Conservation (phyloP, 768 basidiomycete species). For the Ephemerocybe angulata region DNA sequence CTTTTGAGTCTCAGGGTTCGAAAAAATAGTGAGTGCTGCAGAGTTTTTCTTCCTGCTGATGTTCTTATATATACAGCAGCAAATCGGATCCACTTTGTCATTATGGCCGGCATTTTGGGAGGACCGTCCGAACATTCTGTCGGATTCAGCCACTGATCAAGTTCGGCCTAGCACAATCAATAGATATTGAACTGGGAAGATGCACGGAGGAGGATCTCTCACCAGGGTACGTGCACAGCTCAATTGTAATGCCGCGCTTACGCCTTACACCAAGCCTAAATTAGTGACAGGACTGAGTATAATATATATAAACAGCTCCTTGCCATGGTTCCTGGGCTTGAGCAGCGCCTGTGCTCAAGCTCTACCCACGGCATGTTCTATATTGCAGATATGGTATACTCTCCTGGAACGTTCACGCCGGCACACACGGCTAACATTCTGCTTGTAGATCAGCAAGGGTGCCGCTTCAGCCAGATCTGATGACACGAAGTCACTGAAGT, state of each 20-base stretch:
- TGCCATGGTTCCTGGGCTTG: slow-evolving; percentile 11
- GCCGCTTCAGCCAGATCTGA: slow-evolving; percentile 7
- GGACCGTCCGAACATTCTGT: slow-evolving; percentile 18
- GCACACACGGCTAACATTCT: neutral
- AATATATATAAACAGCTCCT: slow-evolving; percentile 14
- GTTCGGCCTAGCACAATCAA: slow-evolving; percentile 16
- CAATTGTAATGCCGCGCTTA: neutral
- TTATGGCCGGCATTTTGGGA: slow-evolving; percentile 20
- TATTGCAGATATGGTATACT: slow-evolving; percentile 16
- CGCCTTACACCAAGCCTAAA: neutral
- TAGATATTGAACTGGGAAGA: too few relatives aligned
- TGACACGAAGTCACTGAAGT: slow-evolving; percentile 6
- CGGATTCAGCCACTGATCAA: slow-evolving; percentile 16
- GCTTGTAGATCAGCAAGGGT: slow-evolving; percentile 15
- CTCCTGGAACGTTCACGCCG: neutral
- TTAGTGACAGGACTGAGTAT: slow-evolving; percentile 15
- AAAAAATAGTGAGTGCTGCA: too few relatives aligned
- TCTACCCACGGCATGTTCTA: slow-evolving; percentile 13
- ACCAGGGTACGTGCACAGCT: neutral
- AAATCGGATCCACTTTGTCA: slow-evolving; percentile 17
- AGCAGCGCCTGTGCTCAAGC: slow-evolving; percentile 12
- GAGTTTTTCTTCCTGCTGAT: too few relatives aligned
- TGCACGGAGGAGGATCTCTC: slow-evolving; percentile 6
- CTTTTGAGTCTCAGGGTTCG: too few relatives aligned
- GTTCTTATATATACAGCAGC: neutral